Evolutionary conservation across 352 stramenopile species (phyloP).

Genomic region (Pythium biforme): DNA sequence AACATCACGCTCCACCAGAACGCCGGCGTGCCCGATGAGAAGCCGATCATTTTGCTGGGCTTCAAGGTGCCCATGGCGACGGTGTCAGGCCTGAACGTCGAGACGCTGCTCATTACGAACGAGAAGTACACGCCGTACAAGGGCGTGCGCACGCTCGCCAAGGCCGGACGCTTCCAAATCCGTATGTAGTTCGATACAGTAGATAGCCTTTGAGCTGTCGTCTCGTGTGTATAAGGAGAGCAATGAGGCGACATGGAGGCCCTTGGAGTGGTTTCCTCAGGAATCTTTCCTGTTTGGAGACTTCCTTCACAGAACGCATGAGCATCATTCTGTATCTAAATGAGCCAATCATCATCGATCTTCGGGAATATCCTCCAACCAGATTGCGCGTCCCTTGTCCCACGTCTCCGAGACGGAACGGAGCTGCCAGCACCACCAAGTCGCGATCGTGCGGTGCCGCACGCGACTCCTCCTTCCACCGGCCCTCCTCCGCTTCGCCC

Average conservation of each 20-base stretch:
- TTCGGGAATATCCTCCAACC: constrained; percentile 5
- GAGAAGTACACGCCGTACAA: constrained; percentile 99
- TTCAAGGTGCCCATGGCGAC: constrained; percentile 97
- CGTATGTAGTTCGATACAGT: constrained; percentile 82
- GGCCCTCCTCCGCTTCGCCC: background rate
- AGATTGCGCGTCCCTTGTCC: constrained; percentile 13
- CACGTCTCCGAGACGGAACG: constrained; percentile 7
- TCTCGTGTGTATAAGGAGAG: background rate
- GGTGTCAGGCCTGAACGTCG: constrained; percentile 94
- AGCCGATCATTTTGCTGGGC: constrained; percentile 92
- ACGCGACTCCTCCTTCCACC: no score
- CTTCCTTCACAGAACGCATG: no score
- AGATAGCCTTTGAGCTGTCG: background rate
- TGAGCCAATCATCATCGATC: constrained; percentile 6
- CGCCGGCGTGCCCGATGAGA: constrained; percentile 83
- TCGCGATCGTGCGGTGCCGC: constrained; percentile 22
- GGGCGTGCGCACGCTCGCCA: constrained; percentile 95
- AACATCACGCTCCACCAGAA: constrained; percentile 92
- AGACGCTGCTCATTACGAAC: constrained; percentile 93
- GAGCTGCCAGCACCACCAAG: constrained; percentile 25
- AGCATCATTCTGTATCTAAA: constrained; percentile 5
- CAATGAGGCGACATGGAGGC: no score
- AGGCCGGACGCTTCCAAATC: constrained; percentile 95
- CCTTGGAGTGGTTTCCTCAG: no score
- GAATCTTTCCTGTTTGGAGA: no score